phyloP scores from a whole-genome alignment of 2,329 filamentous ascomycete genomes.

The Dothistroma pini region DNA sequence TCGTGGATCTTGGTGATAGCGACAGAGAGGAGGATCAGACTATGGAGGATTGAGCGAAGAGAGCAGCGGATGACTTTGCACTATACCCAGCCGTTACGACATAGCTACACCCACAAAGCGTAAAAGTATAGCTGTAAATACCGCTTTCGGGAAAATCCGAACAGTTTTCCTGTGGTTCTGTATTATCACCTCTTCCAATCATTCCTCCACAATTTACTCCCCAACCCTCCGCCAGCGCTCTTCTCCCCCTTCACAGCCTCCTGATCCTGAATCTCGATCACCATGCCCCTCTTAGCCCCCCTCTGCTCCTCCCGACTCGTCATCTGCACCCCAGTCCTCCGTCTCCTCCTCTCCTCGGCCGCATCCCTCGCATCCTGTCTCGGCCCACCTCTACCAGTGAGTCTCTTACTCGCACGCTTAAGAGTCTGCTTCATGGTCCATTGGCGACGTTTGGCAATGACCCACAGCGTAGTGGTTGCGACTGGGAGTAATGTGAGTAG shows the following conservation, averaged over 20 bases:
- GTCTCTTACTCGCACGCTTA: slow-evolving; percentile 56
- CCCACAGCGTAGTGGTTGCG: slow-evolving; percentile 65
- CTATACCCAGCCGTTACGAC: not conserved
- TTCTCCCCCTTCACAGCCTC: slow-evolving; percentile 28
- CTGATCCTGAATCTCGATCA: slow-evolving; percentile 29
- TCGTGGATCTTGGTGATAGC: slow-evolving; percentile 20
- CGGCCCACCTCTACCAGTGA: slow-evolving; percentile 40
- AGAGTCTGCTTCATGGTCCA: slow-evolving; percentile 75
- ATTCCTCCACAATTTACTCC: slow-evolving; percentile 25
- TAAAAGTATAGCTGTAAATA: not conserved
- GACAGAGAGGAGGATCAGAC: slow-evolving; percentile 19
- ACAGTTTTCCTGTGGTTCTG: not conserved
- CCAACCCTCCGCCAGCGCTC: slow-evolving; percentile 15
- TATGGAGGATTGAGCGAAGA: slow-evolving; percentile 11
- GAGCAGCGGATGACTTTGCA: not conserved
- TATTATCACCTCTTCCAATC: slow-evolving; percentile 26
- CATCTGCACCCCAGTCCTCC: slow-evolving; percentile 25
- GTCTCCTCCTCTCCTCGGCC: slow-evolving; percentile 17
- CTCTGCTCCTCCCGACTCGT: slow-evolving; percentile 11
- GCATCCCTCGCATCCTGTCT: slow-evolving; percentile 3
- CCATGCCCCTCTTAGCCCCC: slow-evolving; percentile 28
- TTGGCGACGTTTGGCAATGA: slow-evolving; percentile 77
- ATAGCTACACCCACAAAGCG: not conserved
- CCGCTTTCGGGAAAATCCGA: not conserved
- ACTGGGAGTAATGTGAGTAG: slow-evolving; percentile 44